Evolutionary conservation across 1,284 basidiomycete species (phyloP).

Genomic region (Puccinia triticina): DNA sequence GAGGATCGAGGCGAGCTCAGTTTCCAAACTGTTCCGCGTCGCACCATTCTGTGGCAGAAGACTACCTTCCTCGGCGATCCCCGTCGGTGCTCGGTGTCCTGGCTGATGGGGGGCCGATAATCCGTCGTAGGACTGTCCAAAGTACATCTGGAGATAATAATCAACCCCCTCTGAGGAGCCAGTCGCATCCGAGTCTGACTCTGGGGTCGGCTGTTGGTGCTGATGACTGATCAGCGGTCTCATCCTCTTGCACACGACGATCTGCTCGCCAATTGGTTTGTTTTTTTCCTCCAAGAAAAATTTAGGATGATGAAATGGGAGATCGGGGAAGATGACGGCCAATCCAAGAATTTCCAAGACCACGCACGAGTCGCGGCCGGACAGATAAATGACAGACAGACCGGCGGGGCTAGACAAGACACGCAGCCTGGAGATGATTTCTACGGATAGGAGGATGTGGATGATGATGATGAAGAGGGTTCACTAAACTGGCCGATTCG

Average conservation of each 20-base stretch:
- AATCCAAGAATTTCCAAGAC: constrained; percentile 37
- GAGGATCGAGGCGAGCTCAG: constrained; percentile 35
- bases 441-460: constrained; percentile 17
- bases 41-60: neutral
- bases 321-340: constrained; percentile 25
- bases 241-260: constrained; percentile 4
- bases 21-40: constrained; percentile 20
- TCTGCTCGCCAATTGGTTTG: neutral
- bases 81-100: constrained; percentile 1
- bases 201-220: constrained; percentile 15
- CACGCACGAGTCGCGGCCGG: constrained; percentile 21
- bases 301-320: constrained; percentile 15
- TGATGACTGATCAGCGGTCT: constrained; percentile 6
- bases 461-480: constrained; percentile 32
- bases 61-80: constrained; percentile 19
- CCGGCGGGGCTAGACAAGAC: constrained; percentile 2
- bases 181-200: constrained; percentile 34
- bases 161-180: constrained; percentile 33
- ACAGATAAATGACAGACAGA: constrained; percentile 40
- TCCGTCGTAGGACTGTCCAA: constrained; percentile 34
- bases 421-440: constrained; percentile 10
- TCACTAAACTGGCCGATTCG: constrained; percentile 5
- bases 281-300: neutral
- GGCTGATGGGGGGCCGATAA: neutral
- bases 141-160: constrained; percentile 41